These are phyloP conservation scores for Pyrenophora graminea DNA, from an alignment of 2,329 filamentous ascomycete genomes.

Conservation along the genomic window DNA sequence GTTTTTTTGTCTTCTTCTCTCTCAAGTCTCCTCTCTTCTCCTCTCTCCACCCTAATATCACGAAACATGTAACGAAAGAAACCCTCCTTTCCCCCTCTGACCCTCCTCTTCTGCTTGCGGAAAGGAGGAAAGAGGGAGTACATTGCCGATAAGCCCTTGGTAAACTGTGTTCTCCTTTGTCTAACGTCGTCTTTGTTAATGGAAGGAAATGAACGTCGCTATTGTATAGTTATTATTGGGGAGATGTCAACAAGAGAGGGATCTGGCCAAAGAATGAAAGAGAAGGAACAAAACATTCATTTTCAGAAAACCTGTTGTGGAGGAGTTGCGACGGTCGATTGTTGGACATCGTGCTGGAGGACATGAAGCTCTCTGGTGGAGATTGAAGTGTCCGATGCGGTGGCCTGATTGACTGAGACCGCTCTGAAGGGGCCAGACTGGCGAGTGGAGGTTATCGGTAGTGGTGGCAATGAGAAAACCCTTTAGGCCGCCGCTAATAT, in stretches of 20 bases:
- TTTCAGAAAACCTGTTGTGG: conserved; percentile 23
- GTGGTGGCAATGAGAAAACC: conserved; percentile 38
- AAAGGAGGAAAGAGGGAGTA: conserved; percentile 29
- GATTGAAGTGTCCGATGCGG: conserved; percentile 21
- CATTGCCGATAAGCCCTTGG: conserved; percentile 23
- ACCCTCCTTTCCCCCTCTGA: conserved; percentile 12
- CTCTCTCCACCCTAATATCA: conserved; percentile 9
- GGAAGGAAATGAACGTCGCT: conserved; percentile 5
- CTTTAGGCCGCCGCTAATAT: conserved; percentile 32
- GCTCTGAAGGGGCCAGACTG: conserved; percentile 29
- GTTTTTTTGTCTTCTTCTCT: conserved; percentile 7
- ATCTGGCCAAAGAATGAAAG: neutral
- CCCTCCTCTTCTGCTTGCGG: conserved; percentile 32
- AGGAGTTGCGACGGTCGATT: conserved; percentile 24
- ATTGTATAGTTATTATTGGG: neutral
- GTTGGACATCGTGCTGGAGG: conserved; percentile 28
- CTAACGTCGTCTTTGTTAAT: conserved; percentile 20
- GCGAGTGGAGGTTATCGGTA: conserved; percentile 25
- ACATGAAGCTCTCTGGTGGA: conserved; percentile 26
- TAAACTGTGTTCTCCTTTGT: conserved; percentile 44
- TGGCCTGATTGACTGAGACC: conserved; percentile 32
- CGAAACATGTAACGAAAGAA: conserved; percentile 15
- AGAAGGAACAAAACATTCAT: conserved; percentile 24
- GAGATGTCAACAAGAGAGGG: neutral
- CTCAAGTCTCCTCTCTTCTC: neutral